These are phyloP conservation scores for Gracilaria vermiculophylla DNA, from an alignment of 23 red algal species.

Conservation along the genomic window DNA sequence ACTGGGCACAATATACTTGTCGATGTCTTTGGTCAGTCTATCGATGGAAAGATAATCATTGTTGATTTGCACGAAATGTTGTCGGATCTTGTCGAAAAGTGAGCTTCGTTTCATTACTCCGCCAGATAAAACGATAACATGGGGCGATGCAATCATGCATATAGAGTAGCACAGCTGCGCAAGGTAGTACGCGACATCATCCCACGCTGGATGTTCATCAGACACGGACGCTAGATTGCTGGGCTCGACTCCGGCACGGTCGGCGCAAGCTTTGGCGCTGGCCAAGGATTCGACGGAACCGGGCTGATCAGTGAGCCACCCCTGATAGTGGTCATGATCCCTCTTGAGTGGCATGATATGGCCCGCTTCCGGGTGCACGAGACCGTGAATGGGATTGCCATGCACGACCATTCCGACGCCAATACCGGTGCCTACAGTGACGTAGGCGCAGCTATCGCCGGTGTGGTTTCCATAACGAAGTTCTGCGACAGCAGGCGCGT, in stretches of 20 bases:
- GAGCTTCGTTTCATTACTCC: conserved; percentile 80
- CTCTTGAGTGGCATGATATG: conserved; percentile 59
- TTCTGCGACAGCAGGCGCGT: conserved; percentile 94
- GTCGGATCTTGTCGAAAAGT: conserved; percentile 66
- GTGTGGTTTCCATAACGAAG: conserved; percentile 66
- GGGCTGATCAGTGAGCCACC: conserved; percentile 50
- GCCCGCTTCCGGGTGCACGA: conserved; percentile 89
- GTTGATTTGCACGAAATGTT: conserved; percentile 33
- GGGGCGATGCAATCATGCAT: conserved; percentile 83
- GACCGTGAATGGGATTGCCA: conserved; percentile 83
- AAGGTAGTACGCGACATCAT: conserved; percentile 85
- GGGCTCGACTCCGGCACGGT: conserved; percentile 56
- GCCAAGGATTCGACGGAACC: conserved; percentile 85
- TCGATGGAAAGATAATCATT: conserved; percentile 72
- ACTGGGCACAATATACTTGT: conserved; percentile 70
- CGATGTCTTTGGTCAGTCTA: conserved; percentile 47
- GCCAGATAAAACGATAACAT: conserved; percentile 87
- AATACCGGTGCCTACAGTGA: conserved; percentile 97
- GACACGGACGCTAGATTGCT: conserved; percentile 45
- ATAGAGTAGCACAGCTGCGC: conserved; percentile 84
- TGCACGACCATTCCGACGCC: conserved; percentile 88
- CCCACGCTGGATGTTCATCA: conserved; percentile 86
- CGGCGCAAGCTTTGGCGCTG: conserved; percentile 77
- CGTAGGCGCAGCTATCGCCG: conserved; percentile 77
- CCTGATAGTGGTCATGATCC: conserved; percentile 61